Percentiles rank a stretch among this genome's conserved stretches.
These are phyloP conservation scores for Leucoagaricus sp. DNA, from an alignment of 1,284 basidiomycete species.

Conservation along the genomic window DNA sequence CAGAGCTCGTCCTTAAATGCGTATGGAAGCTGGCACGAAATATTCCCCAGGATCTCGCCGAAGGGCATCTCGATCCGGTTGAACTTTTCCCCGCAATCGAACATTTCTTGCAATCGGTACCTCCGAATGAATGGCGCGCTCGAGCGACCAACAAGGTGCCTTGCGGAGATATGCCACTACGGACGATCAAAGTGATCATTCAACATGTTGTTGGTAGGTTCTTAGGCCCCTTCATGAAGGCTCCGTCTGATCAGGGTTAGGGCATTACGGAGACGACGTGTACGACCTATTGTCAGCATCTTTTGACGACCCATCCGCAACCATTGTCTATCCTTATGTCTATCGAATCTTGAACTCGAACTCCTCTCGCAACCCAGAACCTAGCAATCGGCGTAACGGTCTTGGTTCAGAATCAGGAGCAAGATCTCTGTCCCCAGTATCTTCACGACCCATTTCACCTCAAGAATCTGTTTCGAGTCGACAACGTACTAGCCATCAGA, in stretches of 20 bases:
- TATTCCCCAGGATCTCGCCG: constrained; percentile 88
- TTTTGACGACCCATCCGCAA: constrained; percentile 82
- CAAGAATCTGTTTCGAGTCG: constrained; percentile 57
- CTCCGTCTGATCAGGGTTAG: constrained; percentile 43
- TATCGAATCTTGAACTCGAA: constrained; percentile 81
- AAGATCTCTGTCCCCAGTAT: constrained; percentile 54
- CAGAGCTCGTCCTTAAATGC: constrained; percentile 96
- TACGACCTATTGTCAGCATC: constrained; percentile 79
- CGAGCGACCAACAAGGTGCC: constrained; percentile 89
- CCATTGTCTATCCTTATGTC: constrained; percentile 83
- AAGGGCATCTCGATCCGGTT: constrained; percentile 80
- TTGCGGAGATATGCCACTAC: constrained; percentile 94
- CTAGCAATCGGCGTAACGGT: constrained; percentile 40
- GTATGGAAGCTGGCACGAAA: constrained; percentile 98
- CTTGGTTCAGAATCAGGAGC: constrained; percentile 27
- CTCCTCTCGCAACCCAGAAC: constrained; percentile 40
- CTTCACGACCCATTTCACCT: constrained; percentile 65
- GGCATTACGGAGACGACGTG: constrained; percentile 78
- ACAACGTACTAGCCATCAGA: constrained; percentile 60
- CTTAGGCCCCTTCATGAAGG: constrained; percentile 8
- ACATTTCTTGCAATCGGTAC: constrained; percentile 90
- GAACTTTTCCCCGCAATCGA: constrained; percentile 94
- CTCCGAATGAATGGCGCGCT: constrained; percentile 94
- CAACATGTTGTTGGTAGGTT: constrained; percentile 91
- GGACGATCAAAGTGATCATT: constrained; percentile 97